These are phyloP conservation scores for Gossypium aridum DNA, from an alignment of 441 rosid genomes.

Conservation along the genomic window DNA sequence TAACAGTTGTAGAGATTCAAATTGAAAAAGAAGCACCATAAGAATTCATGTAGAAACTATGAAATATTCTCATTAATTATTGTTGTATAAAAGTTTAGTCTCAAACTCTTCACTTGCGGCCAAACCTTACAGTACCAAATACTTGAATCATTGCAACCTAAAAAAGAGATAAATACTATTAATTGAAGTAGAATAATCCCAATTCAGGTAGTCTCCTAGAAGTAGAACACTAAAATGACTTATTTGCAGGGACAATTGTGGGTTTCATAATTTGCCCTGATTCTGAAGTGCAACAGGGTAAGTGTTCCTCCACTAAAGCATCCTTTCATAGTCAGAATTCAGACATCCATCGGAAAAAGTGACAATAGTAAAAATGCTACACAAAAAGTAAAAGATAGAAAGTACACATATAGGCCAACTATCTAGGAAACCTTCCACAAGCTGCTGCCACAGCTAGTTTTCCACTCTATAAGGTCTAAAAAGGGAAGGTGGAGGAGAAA, in stretches of 20 bases:
- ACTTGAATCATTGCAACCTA: too few species aligned
- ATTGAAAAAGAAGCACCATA: too few species aligned
- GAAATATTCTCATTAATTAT: too few species aligned
- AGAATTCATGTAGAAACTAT: too few species aligned
- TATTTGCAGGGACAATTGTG: neutral
- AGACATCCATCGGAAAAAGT: neutral
- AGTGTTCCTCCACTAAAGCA: neutral
- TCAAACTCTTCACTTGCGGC: too few species aligned
- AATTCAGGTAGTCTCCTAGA: too few species aligned
- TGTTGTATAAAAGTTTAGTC: too few species aligned
- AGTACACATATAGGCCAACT: too few species aligned
- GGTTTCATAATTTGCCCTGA: neutral
- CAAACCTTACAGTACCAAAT: too few species aligned
- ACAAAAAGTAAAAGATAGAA: neutral
- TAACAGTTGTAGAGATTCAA: too few species aligned
- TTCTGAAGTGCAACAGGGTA: neutral
- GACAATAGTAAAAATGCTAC: neutral
- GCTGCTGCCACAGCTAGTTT: neutral
- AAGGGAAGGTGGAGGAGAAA: neutral
- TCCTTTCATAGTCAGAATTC: neutral
- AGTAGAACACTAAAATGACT: neutral
- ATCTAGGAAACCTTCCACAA: neutral
- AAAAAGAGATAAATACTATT: too few species aligned
- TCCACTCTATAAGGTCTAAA: neutral
- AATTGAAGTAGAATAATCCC: too few species aligned